Conservation (phyloP, 1,284 basidiomycete species). For the Cryptococcus depauperatus region DNA sequence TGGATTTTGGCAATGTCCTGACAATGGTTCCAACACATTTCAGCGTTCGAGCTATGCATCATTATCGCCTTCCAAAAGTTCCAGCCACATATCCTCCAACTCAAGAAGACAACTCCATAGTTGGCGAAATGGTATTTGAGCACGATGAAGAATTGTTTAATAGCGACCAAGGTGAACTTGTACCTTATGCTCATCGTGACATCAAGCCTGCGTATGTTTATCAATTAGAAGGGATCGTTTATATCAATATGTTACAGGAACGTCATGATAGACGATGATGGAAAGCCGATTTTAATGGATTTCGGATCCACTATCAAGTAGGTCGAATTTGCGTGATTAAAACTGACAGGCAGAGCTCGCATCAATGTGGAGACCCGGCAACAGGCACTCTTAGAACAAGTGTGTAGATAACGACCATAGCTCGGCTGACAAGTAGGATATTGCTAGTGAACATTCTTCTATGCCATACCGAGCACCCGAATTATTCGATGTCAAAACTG, state of each 20-base stretch:
- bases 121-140: conserved; percentile 53
- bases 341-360: conserved; percentile 29
- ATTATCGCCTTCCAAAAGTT: conserved; percentile 51
- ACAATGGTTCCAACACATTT: not conserved
- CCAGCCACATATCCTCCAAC: conserved; percentile 28
- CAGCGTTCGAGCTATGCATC: conserved; percentile 81
- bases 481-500: conserved; percentile 90
- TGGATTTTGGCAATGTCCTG: not conserved
- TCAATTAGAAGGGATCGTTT: not conserved
- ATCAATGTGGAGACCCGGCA: conserved; percentile 57
- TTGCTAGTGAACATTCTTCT: conserved; percentile 88
- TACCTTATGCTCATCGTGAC: conserved; percentile 94
- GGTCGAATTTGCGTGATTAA: conserved; percentile 3
- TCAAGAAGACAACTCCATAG: conserved; percentile 30
- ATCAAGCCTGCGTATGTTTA: conserved; percentile 83
- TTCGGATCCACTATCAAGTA: conserved; percentile 66
- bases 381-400: conserved; percentile 78
- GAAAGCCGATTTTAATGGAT: conserved; percentile 91
- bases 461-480: conserved; percentile 96
- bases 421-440: conserved; percentile 53
- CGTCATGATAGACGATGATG: conserved; percentile 91
- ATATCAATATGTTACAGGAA: conserved; percentile 53
- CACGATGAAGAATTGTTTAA: conserved; percentile 59
- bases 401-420: no score
- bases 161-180: conserved; percentile 46